Percentiles rank a stretch among this genome's conserved stretches.
phyloP scores from a whole-genome alignment of 2,329 filamentous ascomycete species.

The Aspergillus proliferans region DNA sequence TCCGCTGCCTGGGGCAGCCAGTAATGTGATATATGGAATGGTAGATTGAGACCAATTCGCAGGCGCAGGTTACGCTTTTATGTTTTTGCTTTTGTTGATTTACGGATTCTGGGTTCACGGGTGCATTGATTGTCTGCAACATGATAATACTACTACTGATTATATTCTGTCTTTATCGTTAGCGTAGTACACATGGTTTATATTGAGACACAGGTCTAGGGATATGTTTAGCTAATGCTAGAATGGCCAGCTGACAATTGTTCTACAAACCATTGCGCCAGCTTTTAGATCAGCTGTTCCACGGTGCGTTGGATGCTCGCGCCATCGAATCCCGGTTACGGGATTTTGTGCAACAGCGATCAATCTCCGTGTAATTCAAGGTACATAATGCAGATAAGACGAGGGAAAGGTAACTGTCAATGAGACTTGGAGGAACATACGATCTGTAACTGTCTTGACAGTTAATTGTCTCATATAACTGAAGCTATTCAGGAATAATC shows the following conservation, averaged over 20 bases:
- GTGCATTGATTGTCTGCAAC: conserved; percentile 15
- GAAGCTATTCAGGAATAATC: background rate
- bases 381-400: background rate
- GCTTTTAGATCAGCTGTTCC: background rate
- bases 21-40: conserved; percentile 8
- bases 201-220: conserved; percentile 20
- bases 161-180: conserved; percentile 17
- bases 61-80: conserved; percentile 23
- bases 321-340: no score
- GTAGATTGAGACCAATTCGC: conserved; percentile 18
- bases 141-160: conserved; percentile 16
- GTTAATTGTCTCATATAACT: no score
- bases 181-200: conserved; percentile 22
- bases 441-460: no score
- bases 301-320: no score
- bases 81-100: conserved; percentile 10
- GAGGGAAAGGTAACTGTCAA: no score
- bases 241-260: conserved; percentile 1
- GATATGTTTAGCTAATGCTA: conserved; percentile 2
- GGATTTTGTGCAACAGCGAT: no score
- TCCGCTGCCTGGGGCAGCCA: conserved; percentile 26
- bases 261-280: conserved; percentile 2
- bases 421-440: no score
- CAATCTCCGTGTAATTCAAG: no score
- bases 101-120: conserved; percentile 8